Conservation (phyloP, 176 grass and related monocot genomes). For the Avena eriantha region DNA sequence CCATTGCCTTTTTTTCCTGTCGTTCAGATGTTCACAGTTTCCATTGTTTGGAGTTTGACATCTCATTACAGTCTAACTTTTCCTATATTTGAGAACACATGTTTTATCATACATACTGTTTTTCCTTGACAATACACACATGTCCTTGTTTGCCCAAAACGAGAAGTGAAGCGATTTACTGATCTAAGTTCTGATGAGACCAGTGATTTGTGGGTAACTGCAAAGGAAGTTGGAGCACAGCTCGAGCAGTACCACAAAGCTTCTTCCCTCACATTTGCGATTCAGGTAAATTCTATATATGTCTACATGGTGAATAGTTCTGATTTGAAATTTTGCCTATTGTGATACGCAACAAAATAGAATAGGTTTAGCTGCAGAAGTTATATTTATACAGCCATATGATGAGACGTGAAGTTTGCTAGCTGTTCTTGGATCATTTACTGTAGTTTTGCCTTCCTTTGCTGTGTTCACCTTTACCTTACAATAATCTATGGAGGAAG, state of each 20-base stretch:
- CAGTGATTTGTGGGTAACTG: slow-evolving; percentile 84
- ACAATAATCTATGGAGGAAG: not conserved
- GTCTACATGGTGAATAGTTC: slow-evolving; percentile 5
- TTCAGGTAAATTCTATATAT: slow-evolving; percentile 63
- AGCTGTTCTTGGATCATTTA: not conserved
- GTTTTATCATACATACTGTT: slow-evolving; percentile 16
- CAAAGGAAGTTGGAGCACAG: slow-evolving; percentile 72
- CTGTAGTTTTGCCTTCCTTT: slow-evolving; percentile 5
- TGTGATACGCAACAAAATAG: not conserved
- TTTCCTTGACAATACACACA: slow-evolving; percentile 73
- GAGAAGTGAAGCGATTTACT: slow-evolving; percentile 78
- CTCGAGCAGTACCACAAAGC: slow-evolving; percentile 83
- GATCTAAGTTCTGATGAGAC: slow-evolving; percentile 87
- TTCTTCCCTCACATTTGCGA: slow-evolving; percentile 83
- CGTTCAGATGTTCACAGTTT: not conserved
- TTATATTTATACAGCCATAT: not conserved
- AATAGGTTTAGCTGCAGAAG: not conserved
- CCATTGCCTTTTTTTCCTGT: not conserved
- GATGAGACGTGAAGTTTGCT: not conserved
- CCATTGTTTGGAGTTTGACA: not conserved
- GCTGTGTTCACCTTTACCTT: not conserved
- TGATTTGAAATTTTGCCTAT: too few species aligned
- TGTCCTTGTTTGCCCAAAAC: slow-evolving; percentile 85
- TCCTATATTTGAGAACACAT: not conserved
- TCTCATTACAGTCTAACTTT: not conserved